Percentiles rank a stretch among this genome's conserved stretches.
Evolutionary conservation across 2,329 filamentous ascomycete species (phyloP).

Genomic region (Annulohypoxylon truncatum): DNA sequence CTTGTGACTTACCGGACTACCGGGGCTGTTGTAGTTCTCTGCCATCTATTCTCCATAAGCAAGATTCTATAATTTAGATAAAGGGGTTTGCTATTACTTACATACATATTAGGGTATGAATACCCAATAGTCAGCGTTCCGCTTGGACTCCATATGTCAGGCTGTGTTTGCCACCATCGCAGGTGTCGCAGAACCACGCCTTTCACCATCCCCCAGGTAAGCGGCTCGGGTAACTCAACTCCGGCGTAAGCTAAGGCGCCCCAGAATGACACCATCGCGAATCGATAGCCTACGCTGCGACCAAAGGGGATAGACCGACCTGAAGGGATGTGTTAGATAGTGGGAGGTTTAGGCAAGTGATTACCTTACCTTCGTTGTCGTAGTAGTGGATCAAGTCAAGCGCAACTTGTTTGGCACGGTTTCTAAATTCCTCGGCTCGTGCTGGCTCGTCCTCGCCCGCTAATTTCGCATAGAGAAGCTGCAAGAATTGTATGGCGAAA

Average conservation of each 20-base stretch:
- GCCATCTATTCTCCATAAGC: conserved; percentile 64
- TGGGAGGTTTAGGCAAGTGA: not conserved
- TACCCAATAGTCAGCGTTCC: conserved; percentile 83
- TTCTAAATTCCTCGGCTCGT: conserved; percentile 75
- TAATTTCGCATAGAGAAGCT: conserved; percentile 80
- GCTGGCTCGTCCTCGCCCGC: conserved; percentile 74
- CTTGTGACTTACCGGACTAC: conserved; percentile 62
- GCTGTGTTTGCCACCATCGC: conserved; percentile 82
- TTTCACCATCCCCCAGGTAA: conserved; percentile 84
- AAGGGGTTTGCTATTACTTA: conserved; percentile 48
- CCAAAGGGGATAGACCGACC: conserved; percentile 79
- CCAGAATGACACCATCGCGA: conserved; percentile 88
- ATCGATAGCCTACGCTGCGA: conserved; percentile 82
- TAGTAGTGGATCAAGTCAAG: conserved; percentile 82
- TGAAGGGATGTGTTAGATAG: conserved; percentile 40
- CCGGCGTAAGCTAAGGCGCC: conserved; percentile 80
- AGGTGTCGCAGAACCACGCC: conserved; percentile 79
- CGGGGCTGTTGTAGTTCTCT: conserved; percentile 86
- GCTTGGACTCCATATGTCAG: conserved; percentile 78
- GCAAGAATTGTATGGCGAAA: conserved; percentile 84
- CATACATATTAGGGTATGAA: conserved; percentile 81
- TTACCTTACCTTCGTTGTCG: conserved; percentile 66
- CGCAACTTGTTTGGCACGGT: conserved; percentile 73
- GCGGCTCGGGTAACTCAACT: conserved; percentile 75
- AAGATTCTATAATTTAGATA: not conserved